Conservation (phyloP, 306 rosid species). For the Trifolium pratense region DNA sequence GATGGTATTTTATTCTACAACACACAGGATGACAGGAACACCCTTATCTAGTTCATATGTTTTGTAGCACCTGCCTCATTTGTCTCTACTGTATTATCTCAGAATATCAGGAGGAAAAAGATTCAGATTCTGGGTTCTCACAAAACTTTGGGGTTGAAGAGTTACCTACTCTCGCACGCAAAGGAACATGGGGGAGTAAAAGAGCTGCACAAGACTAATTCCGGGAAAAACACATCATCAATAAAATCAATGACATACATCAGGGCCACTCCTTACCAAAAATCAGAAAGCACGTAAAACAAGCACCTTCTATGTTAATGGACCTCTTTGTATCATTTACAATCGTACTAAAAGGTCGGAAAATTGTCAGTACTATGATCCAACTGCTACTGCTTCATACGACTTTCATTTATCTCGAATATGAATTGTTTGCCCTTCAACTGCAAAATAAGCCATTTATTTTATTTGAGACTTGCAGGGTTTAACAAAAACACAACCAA, state of each 20-base stretch:
- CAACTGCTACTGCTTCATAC: constrained; percentile 67
- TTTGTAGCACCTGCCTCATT: neutral
- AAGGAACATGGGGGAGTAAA: constrained; percentile 28
- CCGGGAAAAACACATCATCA: constrained; percentile 25
- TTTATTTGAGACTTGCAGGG: constrained; percentile 25
- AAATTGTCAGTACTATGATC: constrained; percentile 50
- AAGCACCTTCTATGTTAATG: constrained; percentile 62
- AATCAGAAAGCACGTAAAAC: constrained; percentile 63
- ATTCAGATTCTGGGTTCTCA: constrained; percentile 25
- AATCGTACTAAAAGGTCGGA: constrained; percentile 38
- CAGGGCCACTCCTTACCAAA: constrained; percentile 43
- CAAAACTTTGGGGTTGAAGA: constrained; percentile 33
- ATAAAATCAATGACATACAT: constrained; percentile 38
- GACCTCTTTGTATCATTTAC: constrained; percentile 50
- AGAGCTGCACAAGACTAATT: constrained; percentile 19
- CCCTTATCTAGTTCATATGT: neutral
- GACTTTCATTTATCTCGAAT: constrained; percentile 66
- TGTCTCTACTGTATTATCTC: neutral
- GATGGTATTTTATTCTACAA: neutral
- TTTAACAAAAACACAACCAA: constrained; percentile 30
- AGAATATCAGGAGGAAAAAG: constrained; percentile 3
- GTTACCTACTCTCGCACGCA: constrained; percentile 24
- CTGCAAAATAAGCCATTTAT: constrained; percentile 59
- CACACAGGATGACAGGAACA: neutral
- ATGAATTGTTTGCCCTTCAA: constrained; percentile 73